Conservation (phyloP, 345 rosid genomes). For the Populus alba region DNA sequence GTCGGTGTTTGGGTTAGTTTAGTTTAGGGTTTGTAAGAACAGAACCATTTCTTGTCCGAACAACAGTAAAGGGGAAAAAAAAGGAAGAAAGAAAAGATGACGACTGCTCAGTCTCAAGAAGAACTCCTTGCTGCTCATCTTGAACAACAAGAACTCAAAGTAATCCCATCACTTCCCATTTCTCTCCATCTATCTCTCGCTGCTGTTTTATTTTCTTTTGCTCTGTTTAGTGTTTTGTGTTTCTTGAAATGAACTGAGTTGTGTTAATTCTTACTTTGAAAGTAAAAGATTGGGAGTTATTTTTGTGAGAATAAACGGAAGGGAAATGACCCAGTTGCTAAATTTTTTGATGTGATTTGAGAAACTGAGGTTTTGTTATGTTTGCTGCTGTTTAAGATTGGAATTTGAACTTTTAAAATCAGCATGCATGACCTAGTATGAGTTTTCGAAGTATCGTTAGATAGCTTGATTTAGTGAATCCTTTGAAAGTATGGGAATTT, state of each 20-base stretch:
- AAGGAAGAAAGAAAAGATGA: slow-evolving; percentile 15
- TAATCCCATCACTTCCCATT: slow-evolving; percentile 5
- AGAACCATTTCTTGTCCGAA: not conserved
- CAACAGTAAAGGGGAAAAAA: not conserved
- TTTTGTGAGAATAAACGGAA: not conserved
- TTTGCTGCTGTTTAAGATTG: not conserved
- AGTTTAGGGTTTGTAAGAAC: not conserved
- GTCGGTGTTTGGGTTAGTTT: too few species aligned
- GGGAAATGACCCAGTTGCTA: not conserved
- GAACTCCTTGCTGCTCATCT: slow-evolving; percentile 62
- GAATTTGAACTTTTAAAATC: not conserved
- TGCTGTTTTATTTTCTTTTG: not conserved
- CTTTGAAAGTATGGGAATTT: not conserved
- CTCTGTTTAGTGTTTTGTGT: not conserved
- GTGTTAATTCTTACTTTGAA: not conserved
- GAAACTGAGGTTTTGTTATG: not conserved
- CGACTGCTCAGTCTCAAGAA: slow-evolving; percentile 66
- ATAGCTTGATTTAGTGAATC: not conserved
- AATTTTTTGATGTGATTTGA: not conserved
- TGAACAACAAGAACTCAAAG: slow-evolving; percentile 59
- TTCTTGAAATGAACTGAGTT: not conserved
- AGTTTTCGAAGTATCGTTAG: not conserved
- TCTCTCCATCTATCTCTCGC: not conserved
- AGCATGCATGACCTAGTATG: not conserved
- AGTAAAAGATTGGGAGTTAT: not conserved